These are phyloP conservation scores for Hyphopichia buzzinii DNA, from an alignment of 1,139 yeast species.

Conservation along the genomic window DNA sequence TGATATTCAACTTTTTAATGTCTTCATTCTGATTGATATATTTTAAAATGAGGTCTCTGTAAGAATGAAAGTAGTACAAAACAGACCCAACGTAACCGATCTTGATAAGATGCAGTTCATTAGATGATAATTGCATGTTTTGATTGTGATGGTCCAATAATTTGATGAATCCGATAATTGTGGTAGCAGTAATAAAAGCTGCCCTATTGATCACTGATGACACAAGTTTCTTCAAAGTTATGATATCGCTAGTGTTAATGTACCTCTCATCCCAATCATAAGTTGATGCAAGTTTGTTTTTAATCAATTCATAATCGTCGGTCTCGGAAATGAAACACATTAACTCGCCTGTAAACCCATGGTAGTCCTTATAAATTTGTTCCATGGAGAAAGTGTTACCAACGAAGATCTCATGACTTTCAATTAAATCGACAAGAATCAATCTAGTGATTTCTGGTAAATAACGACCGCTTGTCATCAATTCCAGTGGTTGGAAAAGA, in stretches of 20 bases:
- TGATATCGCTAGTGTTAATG: slow-evolving; percentile 25
- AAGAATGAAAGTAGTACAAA: slow-evolving; percentile 33
- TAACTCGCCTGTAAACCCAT: slow-evolving; percentile 41
- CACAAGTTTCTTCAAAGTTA: slow-evolving; percentile 25
- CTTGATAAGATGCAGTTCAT: slow-evolving; percentile 11
- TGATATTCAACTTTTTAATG: slow-evolving; percentile 24
- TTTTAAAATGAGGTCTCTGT: slow-evolving; percentile 28
- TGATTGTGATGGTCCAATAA: slow-evolving; percentile 31
- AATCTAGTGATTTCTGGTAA: slow-evolving; percentile 52
- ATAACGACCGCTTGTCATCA: slow-evolving; percentile 56
- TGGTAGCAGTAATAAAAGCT: slow-evolving; percentile 40
- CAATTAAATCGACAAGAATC: slow-evolving; percentile 34
- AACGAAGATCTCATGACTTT: slow-evolving; percentile 29
- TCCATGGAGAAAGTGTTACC: slow-evolving; percentile 10
- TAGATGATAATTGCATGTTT: slow-evolving; percentile 8
- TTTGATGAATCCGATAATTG: slow-evolving; percentile 35
- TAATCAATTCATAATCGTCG: slow-evolving; percentile 20
- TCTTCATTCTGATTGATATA: slow-evolving; percentile 30
- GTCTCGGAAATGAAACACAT: slow-evolving; percentile 38
- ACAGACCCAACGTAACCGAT: slow-evolving; percentile 50
- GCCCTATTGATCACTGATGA: slow-evolving; percentile 35
- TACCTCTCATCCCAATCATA: slow-evolving; percentile 21
- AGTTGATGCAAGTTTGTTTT: slow-evolving; percentile 16
- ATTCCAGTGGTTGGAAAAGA: slow-evolving; percentile 55
- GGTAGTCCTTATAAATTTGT: slow-evolving; percentile 19